These are phyloP conservation scores for Candida ascalaphidarum DNA, from an alignment of 805 yeast species.

Conservation along the genomic window DNA sequence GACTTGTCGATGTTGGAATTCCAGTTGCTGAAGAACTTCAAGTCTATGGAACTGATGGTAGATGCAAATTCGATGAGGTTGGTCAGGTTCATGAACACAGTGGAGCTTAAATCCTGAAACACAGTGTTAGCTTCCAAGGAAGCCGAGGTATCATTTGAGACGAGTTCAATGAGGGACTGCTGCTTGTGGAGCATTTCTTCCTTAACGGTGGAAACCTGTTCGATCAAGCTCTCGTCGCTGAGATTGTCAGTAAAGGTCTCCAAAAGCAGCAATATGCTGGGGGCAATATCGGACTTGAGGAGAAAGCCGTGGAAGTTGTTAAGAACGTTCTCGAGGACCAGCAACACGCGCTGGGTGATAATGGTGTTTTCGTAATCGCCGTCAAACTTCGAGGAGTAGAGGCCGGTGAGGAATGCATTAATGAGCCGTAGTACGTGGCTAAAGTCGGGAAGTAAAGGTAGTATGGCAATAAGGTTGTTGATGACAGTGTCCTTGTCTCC, in stretches of 20 bases:
- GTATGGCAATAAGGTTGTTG: constrained; percentile 11
- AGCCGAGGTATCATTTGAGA: constrained; percentile 7
- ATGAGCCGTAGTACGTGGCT: constrained; percentile 16
- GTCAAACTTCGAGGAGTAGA: constrained; percentile 16
- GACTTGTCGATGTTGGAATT: constrained; percentile 75
- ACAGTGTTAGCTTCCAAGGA: constrained; percentile 11
- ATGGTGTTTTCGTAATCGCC: constrained; percentile 11
- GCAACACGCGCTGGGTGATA: constrained; percentile 42
- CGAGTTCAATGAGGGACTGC: constrained; percentile 21
- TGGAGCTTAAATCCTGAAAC: constrained; percentile 23
- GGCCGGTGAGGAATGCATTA: constrained; percentile 9
- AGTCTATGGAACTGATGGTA: constrained; percentile 60
- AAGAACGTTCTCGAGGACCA: constrained; percentile 47
- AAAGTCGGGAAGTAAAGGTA: constrained; percentile 30
- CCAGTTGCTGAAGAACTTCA: constrained; percentile 62
- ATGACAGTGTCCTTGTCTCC: constrained; percentile 7
- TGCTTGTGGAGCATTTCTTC: constrained; percentile 44
- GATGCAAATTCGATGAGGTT: constrained; percentile 48
- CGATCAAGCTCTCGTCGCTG: constrained; percentile 2
- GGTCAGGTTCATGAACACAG: constrained; percentile 43
- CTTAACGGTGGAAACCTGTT: constrained; percentile 44
- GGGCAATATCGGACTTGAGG: constrained; percentile 53
- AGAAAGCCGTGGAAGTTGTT: constrained; percentile 62
- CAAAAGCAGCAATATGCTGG: constrained; percentile 47
- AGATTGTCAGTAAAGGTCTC: constrained; percentile 33